Base-by-base conservation (phyloP, 2,329 filamentous ascomycete species). In the Microdochium paspali region DNA sequence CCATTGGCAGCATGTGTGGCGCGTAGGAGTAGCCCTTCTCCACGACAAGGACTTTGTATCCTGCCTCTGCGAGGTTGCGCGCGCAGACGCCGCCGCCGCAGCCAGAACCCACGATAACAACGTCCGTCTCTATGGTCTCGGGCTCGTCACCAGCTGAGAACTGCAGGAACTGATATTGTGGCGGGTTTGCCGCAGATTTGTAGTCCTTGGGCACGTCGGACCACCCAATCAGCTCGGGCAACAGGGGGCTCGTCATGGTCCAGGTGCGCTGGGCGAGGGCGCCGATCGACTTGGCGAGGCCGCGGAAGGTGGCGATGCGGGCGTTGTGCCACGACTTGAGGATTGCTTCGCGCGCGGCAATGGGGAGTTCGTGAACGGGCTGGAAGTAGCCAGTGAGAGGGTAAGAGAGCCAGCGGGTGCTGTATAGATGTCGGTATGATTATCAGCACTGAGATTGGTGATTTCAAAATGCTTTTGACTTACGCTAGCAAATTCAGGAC, bases 21-120 rank as follows among this genome's bases (percentile, higher is more conserved):
- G 77, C 66, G 67, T 79, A 85, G 52, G 85, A 77, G 56, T 85
- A 84, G 0, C 73, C 73, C 53, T 86, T 86, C 46, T 89, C 85
- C 0, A 84, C 78, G 0, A 89, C 82, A 7, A 87, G 58, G 13
- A 87, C 84, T 9, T 71, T 69, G 47, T 60, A 53, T 2, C 59
- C 59, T 9, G 58, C 59, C 49, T 83, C 68, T 2, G 84, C 75
- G 2, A 88, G 63, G 45, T 81, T 82, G 59, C 85, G 85, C 3
- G 85, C 84, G 18, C 74, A 75, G 0, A 88, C 84, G 2, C 72
- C 82, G 18, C 80, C 84, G 49, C 85, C 85, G 56, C 84, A 87
- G 3, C 85, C 85, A 46, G 80, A 85, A 1, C 85, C 85, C 7
- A 89, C 72, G 46, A 89, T 76, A 15, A 88, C 74, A 0, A 87